Base-by-base conservation (phyloP, 2,329 filamentous ascomycete genomes). In the Claviceps maximensis region DNA sequence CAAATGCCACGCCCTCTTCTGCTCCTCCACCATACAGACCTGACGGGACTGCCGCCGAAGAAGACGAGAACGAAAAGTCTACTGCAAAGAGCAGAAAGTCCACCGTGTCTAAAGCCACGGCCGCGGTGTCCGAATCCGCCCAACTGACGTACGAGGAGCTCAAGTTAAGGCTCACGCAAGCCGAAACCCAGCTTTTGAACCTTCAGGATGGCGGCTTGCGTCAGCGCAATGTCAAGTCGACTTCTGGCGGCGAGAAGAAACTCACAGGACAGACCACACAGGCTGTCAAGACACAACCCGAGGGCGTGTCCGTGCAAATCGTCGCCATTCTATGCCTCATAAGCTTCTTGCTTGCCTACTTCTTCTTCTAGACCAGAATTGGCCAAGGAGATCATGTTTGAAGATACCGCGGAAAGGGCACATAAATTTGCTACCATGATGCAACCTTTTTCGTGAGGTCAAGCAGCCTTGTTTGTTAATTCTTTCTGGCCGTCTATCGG, bases 311-410 rank as follows among this genome's bases (percentile, higher is more conserved):
- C 0, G 81, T 98, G 49, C 85, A 91, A 67, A 80, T 91, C 57
- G 87, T 87, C 46, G 91, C 93, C 23, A 74, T 82, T 23, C 74
- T 98, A 45, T 96, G 90, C 67, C 74, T 98, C 62, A 62, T 95
- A 58, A 90, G 88, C 74, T 98, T 98, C 74, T 71, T 98, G 65
- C 79, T 97, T 61, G 93, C 89, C 53, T 98, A 96, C 72, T 81
- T 97, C 69, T 89, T 98, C 75, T 98, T 98, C 71, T 98, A 83
- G 42, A 31, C 17, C 8, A 31, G 19, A 17, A 25, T 27, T 45
- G 21, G 42, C 2, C 5, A 38, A 17, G 40, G 10, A 45, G 42
- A 45, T 13, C 23, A 8, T 42, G 4, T n/a, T 23, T 8, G 12
- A 21, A 21, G 7, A n/a, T 12, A 45, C 23, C 21, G 42, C 36